Evolutionary conservation across 768 basidiomycete species (phyloP), one percentile per base, ranked within the genome.

Genomic region (Rhizopogon vulgaris): DNA sequence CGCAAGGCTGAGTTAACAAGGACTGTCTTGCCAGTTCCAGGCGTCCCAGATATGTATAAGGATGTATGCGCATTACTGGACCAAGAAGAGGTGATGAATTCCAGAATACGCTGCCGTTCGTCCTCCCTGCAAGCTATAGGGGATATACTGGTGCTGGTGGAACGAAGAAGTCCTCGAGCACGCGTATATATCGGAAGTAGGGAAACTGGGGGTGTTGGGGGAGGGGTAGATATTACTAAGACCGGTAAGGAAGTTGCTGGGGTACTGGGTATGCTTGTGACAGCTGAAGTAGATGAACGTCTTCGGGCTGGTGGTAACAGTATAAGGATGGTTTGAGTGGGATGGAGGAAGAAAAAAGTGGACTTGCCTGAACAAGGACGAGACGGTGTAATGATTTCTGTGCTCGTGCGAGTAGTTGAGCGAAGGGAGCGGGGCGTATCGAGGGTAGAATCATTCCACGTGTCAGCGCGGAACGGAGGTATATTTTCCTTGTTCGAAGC

Each of bases 1-100:
- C 66, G 67, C 18, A 94, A 65, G 27, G 90, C 70, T 4, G 83
- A 73, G 59, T 85, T 84, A 25, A 93, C 80, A 3, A 95, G 72
- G 0, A 90, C 92, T 1, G 90, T 94, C 72, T 95, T 94, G 17
- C 92, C 92, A 3, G 91, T 92, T 1, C 94, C 95, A 3, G 94
- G 93, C 1, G 91, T 82, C 8, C 95, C 95, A 8, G 94, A 94
- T 48, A 97, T 84, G 67, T 94, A 97, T 52, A 95, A 74, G 39
- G 80, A 76, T 9, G 80, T 73, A 25, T 69, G 62, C 22, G 55
- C 49, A 17, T 63, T 60, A 41, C 66, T 52, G 27, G 68, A 64
- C 22, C 81, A 62, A 62, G 87, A 85, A 4, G 77, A 71, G 18
- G 69, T 61, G 58, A 91, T 63, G 69, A 91, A 93, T 10, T 73